Base-by-base conservation (phyloP, 306 rosid genomes). In the Inga laurina region DNA sequence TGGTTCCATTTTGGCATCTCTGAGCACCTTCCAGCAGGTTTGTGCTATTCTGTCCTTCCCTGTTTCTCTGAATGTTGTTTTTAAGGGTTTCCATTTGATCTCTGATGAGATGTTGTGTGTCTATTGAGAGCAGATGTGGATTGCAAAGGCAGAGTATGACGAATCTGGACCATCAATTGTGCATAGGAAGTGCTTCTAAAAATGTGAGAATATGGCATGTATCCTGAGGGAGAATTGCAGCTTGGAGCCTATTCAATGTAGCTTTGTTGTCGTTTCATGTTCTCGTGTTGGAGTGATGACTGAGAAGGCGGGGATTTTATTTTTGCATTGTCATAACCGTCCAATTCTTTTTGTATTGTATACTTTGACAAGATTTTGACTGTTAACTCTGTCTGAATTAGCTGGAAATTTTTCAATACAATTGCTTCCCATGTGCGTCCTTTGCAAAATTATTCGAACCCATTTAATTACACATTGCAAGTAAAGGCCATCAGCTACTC, bases 151-250 rank as follows among this genome's bases (percentile, higher is more conserved):
- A 69, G 90, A 87, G 78, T 87, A 87, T 68, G 90, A 87, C 35
- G 90, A 87, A 78, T 87, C 90, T 79, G 88, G 90, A 19, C 90
- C 90, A 75, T 84, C 90, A 70, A 87, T 87, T 75, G 90, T 87
- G 86, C 90, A 87, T 62, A 87, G 90, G 81, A 87, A 87, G 70
- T 87, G 90, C 82, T 87, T 87, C 88, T 87, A 87, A 82, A 39
- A 74, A 34, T 74, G 71, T 62, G 59, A 85, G 74, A 82, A 84
- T 86, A 86, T 87, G 87, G 86, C 74, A 72, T 81, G 74, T n/a
- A 65, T 81, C 77, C 48, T 74, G 71, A 64, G 13, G 79, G 79
- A 80, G 51, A 75, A 71, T 51, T 69, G 83, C 79, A 54, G 79
- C 79, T 46, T 49, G 86, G 74, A 70, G 69, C 85, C 69, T 85